Evolutionary conservation across 1,284 basidiomycete genomes (phyloP).

Genomic region (Tilletia indica): DNA sequence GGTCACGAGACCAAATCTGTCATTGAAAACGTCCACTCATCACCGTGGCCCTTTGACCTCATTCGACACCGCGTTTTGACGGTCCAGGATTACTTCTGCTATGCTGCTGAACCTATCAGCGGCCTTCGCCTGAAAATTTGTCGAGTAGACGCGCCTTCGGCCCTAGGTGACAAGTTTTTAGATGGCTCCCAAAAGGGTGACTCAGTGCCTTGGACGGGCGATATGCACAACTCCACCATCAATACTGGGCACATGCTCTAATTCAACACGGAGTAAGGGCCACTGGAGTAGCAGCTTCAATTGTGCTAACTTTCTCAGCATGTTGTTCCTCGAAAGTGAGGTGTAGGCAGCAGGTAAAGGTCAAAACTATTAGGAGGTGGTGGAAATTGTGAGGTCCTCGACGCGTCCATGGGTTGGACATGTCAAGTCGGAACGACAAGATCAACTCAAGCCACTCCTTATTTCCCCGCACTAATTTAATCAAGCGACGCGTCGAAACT

Average conservation of each 20-base stretch:
- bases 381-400: too few species aligned
- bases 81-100: not conserved
- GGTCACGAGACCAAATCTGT: slow-evolving; percentile 12
- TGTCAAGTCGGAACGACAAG: too few species aligned
- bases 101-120: not conserved
- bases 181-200: slow-evolving; percentile 7
- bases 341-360: too few species aligned
- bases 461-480: too few species aligned
- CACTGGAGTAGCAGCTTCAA: not conserved
- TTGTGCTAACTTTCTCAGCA: not conserved
- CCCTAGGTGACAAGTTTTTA: not conserved
- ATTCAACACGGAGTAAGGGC: not conserved
- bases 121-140: not conserved
- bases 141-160: not conserved
- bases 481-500: too few species aligned
- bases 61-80: not conserved
- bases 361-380: too few species aligned
- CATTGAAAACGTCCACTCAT: not conserved
- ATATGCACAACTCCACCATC: not conserved
- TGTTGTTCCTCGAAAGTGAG: too few species aligned
- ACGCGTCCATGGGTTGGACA: too few species aligned
- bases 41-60: not conserved
- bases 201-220: not conserved
- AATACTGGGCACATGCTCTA: not conserved
- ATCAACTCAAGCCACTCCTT: too few species aligned